A percentile compares a stretch with the other conserved stretches of the same genome.
These are phyloP conservation scores for Aspergillus ochraceoroseus DNA, from an alignment of 2,329 filamentous ascomycete genomes.

Conservation along the genomic window DNA sequence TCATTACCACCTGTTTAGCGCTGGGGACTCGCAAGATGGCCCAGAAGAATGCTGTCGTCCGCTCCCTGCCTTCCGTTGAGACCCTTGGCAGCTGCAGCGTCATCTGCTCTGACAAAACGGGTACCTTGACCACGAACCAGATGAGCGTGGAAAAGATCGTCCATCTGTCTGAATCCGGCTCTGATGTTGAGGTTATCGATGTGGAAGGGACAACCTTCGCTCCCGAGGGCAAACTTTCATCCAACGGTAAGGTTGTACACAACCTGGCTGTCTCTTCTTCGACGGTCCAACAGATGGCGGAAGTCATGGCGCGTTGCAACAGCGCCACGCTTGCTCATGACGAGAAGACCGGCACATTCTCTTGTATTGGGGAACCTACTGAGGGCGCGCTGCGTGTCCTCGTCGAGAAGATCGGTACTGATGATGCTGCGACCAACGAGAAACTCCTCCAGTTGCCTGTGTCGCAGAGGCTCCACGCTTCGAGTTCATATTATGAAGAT, in stretches of 20 bases:
- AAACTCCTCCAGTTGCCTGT: constrained; percentile 46
- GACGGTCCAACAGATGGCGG: constrained; percentile 73
- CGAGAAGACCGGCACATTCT: constrained; percentile 65
- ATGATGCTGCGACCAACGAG: constrained; percentile 57
- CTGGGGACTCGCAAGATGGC: constrained; percentile 98
- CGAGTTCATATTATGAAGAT: constrained; percentile 79
- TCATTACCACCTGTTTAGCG: constrained; percentile 97
- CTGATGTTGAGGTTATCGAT: constrained; percentile 74
- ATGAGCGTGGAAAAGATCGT: constrained; percentile 97
- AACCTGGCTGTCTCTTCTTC: constrained; percentile 66
- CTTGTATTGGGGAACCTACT: constrained; percentile 86
- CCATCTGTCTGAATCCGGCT: constrained; percentile 69
- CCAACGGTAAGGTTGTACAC: constrained; percentile 61
- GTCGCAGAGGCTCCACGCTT: constrained; percentile 66
- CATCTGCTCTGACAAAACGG: constrained; percentile 99
- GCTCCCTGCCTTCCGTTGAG: constrained; percentile 93
- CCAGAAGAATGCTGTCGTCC: constrained; percentile 93
- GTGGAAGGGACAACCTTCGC: constrained; percentile 91
- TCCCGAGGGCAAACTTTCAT: constrained; percentile 69
- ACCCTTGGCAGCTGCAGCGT: constrained; percentile 98
- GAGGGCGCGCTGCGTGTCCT: constrained; percentile 88
- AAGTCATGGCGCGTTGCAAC: constrained; percentile 74
- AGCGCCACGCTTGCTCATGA: constrained; percentile 81
- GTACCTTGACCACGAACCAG: constrained; percentile 95
- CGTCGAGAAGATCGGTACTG: constrained; percentile 89